Percentiles rank a stretch among this genome's conserved stretches.
phyloP scores from a whole-genome alignment of 345 rosid genomes.

The Ceriops zippeliana region DNA sequence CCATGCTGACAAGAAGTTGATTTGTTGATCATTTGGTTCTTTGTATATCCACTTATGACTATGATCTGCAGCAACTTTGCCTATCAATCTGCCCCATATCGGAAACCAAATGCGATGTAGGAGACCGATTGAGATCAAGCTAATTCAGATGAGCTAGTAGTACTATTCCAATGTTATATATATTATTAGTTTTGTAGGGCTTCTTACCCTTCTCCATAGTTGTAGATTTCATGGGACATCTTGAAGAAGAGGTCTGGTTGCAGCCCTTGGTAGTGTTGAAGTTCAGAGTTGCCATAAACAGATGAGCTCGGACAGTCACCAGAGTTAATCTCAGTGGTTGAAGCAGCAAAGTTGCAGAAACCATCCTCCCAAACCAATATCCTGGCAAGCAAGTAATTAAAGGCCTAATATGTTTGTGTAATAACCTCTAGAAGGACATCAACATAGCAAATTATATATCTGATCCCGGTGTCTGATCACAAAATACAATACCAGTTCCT shows the following conservation, averaged over 20 bases:
- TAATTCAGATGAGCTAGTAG: too few relatives aligned
- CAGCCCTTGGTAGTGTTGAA: constrained; percentile 79
- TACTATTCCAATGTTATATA: too few relatives aligned
- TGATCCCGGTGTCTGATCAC: neutral
- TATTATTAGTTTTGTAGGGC: too few relatives aligned
- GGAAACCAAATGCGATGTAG: neutral
- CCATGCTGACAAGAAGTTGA: constrained; percentile 93
- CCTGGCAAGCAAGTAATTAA: constrained; percentile 34
- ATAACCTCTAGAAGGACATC: neutral
- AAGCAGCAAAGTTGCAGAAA: constrained; percentile 91
- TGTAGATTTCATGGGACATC: constrained; percentile 99
- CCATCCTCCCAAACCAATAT: constrained; percentile 99
- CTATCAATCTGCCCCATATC: constrained; percentile 61
- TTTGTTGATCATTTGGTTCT: constrained; percentile 89
- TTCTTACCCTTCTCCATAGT: constrained; percentile 95
- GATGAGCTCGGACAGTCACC: constrained; percentile 58
- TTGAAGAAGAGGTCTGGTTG: constrained; percentile 96
- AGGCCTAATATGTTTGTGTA: neutral
- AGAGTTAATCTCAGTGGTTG: constrained; percentile 52
- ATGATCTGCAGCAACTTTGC: constrained; percentile 93
- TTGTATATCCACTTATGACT: constrained; percentile 96
- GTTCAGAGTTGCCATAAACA: constrained; percentile 54
- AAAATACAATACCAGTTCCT: constrained; percentile 71
- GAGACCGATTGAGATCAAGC: too few relatives aligned
- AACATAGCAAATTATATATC: too few relatives aligned